A percentile compares a stretch with the other conserved stretches of the same genome.
Conservation (phyloP, 768 basidiomycete genomes). For the Pisolithus microcarpus region DNA sequence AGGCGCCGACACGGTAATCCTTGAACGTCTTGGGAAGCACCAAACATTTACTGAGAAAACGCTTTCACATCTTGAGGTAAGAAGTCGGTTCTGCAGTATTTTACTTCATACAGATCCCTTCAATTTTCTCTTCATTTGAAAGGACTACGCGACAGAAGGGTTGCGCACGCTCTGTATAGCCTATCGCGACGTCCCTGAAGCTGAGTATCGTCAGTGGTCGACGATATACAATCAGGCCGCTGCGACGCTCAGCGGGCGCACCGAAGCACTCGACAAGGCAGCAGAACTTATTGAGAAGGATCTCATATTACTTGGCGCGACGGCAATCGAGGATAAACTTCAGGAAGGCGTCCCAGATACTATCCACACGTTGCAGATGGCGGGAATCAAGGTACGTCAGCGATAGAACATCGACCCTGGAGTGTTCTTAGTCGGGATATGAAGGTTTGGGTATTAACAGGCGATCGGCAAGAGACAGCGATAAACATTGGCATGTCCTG, state of each 20-base stretch:
- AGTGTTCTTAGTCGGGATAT: constrained; percentile 5
- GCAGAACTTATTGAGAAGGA: constrained; percentile 97
- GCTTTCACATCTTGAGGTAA: constrained; percentile 81
- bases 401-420: not conserved
- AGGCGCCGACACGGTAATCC: constrained; percentile 95
- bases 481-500: constrained; percentile 99
- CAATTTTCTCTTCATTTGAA: constrained; percentile 1
- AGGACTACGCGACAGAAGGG: constrained; percentile 97
- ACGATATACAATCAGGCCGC: constrained; percentile 87
- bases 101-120: not conserved
- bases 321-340: constrained; percentile 96
- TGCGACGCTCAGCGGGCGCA: constrained; percentile 89
- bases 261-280: constrained; percentile 89
- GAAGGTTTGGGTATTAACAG: constrained; percentile 95
- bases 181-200: constrained; percentile 83
- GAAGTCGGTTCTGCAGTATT: not conserved
- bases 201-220: constrained; percentile 88
- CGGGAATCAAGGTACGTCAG: constrained; percentile 79
- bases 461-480: constrained; percentile 97
- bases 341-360: constrained; percentile 98
- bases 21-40: constrained; percentile 83
- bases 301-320: constrained; percentile 87
- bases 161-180: constrained; percentile 95
- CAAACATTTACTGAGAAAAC: constrained; percentile 85
- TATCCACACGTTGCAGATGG: constrained; percentile 95